phyloP scores from a whole-genome alignment of 2,329 filamentous ascomycete genomes.

The Colletotrichum siamense region DNA sequence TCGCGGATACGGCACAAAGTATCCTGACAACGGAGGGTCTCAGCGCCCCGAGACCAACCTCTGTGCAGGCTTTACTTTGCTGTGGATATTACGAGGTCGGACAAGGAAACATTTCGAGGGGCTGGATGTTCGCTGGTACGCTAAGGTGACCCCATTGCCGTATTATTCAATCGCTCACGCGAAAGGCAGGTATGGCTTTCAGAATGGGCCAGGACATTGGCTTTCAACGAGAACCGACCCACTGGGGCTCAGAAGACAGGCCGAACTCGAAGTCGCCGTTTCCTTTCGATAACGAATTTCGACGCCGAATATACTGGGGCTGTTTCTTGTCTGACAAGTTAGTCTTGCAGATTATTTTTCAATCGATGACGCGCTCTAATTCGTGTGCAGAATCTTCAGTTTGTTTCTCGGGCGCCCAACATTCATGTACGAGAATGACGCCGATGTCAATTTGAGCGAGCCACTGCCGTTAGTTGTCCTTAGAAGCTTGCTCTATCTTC shows the following conservation, averaged over 20 bases:
- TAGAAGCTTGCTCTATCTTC: accelerated
- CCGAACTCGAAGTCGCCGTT: conserved; percentile 18
- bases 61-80: conserved; percentile 31
- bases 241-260: conserved; percentile 23
- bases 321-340: conserved; percentile 32
- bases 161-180: neutral
- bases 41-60: conserved; percentile 25
- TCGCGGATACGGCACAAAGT: conserved; percentile 25
- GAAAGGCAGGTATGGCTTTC: conserved; percentile 31
- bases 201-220: conserved; percentile 35
- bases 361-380: neutral
- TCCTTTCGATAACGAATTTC: conserved; percentile 27
- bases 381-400: conserved; percentile 9
- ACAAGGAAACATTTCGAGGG: conserved; percentile 29
- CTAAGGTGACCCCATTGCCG: neutral
- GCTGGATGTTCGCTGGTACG: conserved; percentile 26
- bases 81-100: conserved; percentile 32
- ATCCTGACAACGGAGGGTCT: conserved; percentile 29
- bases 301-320: conserved; percentile 34
- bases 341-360: neutral
- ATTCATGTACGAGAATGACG: conserved; percentile 16
- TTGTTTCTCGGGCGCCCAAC: conserved; percentile 22
- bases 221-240: conserved; percentile 30
- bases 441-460: conserved; percentile 16
- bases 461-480: neutral